Evolutionary conservation across 176 grass and related monocot genomes (phyloP), one percentile per base, ranked within the genome.

Genomic region (Cenchrus fungigraminus): DNA sequence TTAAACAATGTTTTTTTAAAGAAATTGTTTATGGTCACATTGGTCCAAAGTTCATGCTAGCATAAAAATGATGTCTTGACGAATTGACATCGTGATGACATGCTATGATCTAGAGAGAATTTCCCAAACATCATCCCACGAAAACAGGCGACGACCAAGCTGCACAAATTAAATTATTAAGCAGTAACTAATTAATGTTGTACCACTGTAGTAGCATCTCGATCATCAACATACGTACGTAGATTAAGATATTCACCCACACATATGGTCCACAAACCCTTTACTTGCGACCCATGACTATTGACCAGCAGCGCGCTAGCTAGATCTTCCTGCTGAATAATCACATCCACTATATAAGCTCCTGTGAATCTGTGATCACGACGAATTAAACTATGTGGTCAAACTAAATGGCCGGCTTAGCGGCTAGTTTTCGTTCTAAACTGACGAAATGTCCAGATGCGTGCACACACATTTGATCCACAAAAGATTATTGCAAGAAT

Each of bases 251-350:
- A 43, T 46, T 22, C 16, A 68, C 22, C 40, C 47, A 0, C 49
- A 57, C 28, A 72, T 37, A 79, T 84, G 76, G 60, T 70, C 81
- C 82, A 73, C 69, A 76, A 4, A 16, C 68, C 82, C 76, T 8
- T 89, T 80, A 79, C 77, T 85, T 89, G 87, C 82, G 82, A 76
- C 10, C 45, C 77, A 75, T 80, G 87, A 85, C 87, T 68, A 85
- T 89, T 89, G 87, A 89, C 82, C 69, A 13, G 68, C 40, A 25
- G 43, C 58, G 20, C 6, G 12, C 62, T 22, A 37, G 12, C 62
- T 22, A 37, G 61, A 75, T 80, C 60, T 73, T 75, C 81, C 37
- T 74, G 25, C 37, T 75, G 28, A 54, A 49, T 22, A 46, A 53
- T 17, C 6, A 31, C 25, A 32, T 17, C 50, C 7, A 54, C 47